A percentile compares a stretch with the other conserved stretches of the same genome.
Conservation (phyloP, 1,284 basidiomycete species). For the Cystobasidium sp. region DNA sequence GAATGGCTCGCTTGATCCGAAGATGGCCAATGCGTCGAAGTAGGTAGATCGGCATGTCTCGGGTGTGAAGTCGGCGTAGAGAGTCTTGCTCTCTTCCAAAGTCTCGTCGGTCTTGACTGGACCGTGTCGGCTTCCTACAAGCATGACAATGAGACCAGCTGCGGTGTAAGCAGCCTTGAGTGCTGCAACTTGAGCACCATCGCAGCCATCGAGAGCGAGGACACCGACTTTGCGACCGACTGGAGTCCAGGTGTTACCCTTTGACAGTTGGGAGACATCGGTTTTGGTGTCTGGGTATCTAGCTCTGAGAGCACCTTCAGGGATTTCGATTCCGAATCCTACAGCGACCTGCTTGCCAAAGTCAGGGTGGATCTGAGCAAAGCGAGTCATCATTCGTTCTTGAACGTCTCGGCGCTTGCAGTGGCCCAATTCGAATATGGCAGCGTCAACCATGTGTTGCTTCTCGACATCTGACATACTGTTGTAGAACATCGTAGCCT, state of each 20-base stretch:
- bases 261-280: slow-evolving; percentile 48
- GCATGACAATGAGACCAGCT: slow-evolving; percentile 65
- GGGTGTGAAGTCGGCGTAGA: slow-evolving; percentile 70
- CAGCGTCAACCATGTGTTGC: slow-evolving; percentile 67
- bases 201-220: slow-evolving; percentile 73
- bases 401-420: slow-evolving; percentile 75
- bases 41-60: slow-evolving; percentile 73
- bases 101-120: slow-evolving; percentile 61
- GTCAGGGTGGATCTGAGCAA: slow-evolving; percentile 71
- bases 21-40: slow-evolving; percentile 76
- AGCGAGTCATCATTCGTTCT: slow-evolving; percentile 66
- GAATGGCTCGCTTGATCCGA: slow-evolving; percentile 50
- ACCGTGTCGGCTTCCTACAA: slow-evolving; percentile 72
- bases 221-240: slow-evolving; percentile 72
- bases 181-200: slow-evolving; percentile 64
- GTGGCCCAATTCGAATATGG: slow-evolving; percentile 77
- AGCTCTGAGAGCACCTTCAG: slow-evolving; percentile 52
- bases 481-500: slow-evolving; percentile 78
- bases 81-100: slow-evolving; percentile 54
- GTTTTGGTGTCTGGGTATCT: slow-evolving; percentile 49
- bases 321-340: slow-evolving; percentile 65
- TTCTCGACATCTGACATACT: slow-evolving; percentile 71
- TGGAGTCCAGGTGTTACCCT: slow-evolving; percentile 57
- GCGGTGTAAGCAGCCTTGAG: slow-evolving; percentile 65
- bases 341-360: slow-evolving; percentile 69